These are phyloP conservation scores for Lentinula lateritia DNA, from an alignment of 768 basidiomycete genomes.

Conservation along the genomic window DNA sequence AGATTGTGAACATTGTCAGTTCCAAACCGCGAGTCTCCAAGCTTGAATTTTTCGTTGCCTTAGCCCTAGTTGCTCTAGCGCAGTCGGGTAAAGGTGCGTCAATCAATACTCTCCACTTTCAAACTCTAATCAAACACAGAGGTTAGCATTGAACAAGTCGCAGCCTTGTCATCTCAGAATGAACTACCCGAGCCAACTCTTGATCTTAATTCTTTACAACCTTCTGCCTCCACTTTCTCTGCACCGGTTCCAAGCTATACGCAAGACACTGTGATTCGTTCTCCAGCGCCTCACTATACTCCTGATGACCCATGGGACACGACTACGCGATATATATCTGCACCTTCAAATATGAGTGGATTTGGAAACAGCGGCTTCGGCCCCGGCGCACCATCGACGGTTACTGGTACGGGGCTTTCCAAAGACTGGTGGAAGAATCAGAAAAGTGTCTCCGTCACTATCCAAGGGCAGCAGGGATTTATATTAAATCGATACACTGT, in stretches of 20 bases:
- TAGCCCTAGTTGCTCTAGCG: constrained; percentile 83
- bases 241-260: constrained; percentile 34
- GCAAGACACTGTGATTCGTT: constrained; percentile 35
- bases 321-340: constrained; percentile 27
- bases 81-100: constrained; percentile 71
- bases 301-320: constrained; percentile 67
- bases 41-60: constrained; percentile 87
- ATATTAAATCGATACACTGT: constrained; percentile 84
- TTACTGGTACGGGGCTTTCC: constrained; percentile 69
- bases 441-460: constrained; percentile 62
- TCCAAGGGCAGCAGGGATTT: constrained; percentile 88
- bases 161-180: constrained; percentile 71
- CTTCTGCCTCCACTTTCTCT: constrained; percentile 47
- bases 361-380: constrained; percentile 15
- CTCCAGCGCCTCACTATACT: constrained; percentile 45
- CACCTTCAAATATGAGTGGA: constrained; percentile 21
- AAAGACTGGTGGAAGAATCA: constrained; percentile 85
- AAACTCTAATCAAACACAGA: constrained; percentile 37
- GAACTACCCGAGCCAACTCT: constrained; percentile 71
- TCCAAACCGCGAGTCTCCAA: constrained; percentile 75
- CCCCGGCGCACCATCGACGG: constrained; percentile 46
- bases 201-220: constrained; percentile 53
- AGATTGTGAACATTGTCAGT: constrained; percentile 91
- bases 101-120: background rate
- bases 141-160: constrained; percentile 71